Evolutionary conservation across 768 basidiomycete species (phyloP).

Genomic region (Tricholoma sp.): DNA sequence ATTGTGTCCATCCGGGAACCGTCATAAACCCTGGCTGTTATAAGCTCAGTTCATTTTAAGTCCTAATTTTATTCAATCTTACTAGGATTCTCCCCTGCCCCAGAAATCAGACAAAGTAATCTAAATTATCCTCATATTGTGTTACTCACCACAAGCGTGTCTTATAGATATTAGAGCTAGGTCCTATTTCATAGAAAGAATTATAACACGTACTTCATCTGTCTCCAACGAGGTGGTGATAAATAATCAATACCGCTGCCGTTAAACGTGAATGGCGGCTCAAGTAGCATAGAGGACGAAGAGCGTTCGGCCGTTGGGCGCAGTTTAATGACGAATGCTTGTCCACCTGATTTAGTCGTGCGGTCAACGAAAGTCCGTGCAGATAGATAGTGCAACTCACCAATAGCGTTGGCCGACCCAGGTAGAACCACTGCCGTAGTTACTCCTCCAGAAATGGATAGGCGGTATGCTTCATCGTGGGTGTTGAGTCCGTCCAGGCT

Average conservation of each 20-base stretch:
- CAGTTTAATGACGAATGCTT: constrained; percentile 75
- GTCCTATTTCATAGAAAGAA: not conserved
- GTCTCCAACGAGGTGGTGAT: constrained; percentile 58
- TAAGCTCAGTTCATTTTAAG: constrained; percentile 7
- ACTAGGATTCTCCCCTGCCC: constrained; percentile 53
- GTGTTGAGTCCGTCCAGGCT: constrained; percentile 78
- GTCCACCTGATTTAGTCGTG: constrained; percentile 44
- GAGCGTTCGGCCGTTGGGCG: constrained; percentile 67
- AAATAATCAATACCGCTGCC: constrained; percentile 39
- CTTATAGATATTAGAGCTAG: constrained; percentile 20
- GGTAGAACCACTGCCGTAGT: constrained; percentile 76
- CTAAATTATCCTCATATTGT: not conserved
- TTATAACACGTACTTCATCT: constrained; percentile 58
- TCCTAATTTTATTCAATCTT: constrained; percentile 9
- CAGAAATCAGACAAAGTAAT: not conserved
- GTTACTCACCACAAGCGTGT: constrained; percentile 51
- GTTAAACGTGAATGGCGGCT: constrained; percentile 67
- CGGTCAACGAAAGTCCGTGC: not conserved
- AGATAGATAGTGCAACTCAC: constrained; percentile 21
- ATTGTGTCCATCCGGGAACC: constrained; percentile 62
- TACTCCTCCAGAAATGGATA: constrained; percentile 72
- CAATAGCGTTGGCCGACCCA: constrained; percentile 63
- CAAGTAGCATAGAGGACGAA: constrained; percentile 68
- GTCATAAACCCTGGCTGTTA: constrained; percentile 31
- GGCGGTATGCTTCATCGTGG: constrained; percentile 64